Base-by-base conservation (phyloP, 2,329 filamentous ascomycete species). In the Colletotrichum lini region DNA sequence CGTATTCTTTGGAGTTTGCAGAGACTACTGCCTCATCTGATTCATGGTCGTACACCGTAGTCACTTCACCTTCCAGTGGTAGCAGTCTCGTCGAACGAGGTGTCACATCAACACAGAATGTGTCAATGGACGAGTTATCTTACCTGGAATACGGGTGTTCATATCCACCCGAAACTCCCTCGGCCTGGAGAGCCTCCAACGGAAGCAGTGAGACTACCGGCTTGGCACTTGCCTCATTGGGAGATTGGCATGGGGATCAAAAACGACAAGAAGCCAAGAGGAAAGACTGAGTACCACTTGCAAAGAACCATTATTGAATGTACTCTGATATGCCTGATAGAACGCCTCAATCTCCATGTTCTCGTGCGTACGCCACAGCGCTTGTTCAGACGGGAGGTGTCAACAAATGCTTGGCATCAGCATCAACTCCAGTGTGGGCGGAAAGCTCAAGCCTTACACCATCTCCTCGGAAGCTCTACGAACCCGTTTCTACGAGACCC, bases 401-500 rank as follows among this genome's bases (percentile, higher is more conserved):
- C 10, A 52, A 62, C 26, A 3, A 23, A 44, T 52, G 30, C 45
- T 52, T 42, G 6, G 45, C 10, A 62, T 15, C 15, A 62, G 35
- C n/a, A 62, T 62, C 35, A 62, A 16, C 59, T 62, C 8, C 2
- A 62, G 26, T 62, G 9, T 52, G 10, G 21, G n/a, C 18, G 5
- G 59, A 62, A 62, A 38, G 44, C 59, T 44, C 10, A 62, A 62
- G 45, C 30, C 12, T 62, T 62, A 44, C 59, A 42, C n/a, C 18
- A 62, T 42, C 21, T 23, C 8, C 30, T 62, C 16, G 26, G 2
- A 5, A 18, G 23, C 30, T 62, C 47, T 62, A 62, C 21, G 15
- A 52, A 62, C 30, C 59, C 44, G 4, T 62, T 52, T 18, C 30
- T 62, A 44, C 9, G 15, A 21, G 21, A 53, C 59, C 44, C 18